Evolutionary conservation across 345 rosid genomes (phyloP).

Genomic region (Moringa oleifera): DNA sequence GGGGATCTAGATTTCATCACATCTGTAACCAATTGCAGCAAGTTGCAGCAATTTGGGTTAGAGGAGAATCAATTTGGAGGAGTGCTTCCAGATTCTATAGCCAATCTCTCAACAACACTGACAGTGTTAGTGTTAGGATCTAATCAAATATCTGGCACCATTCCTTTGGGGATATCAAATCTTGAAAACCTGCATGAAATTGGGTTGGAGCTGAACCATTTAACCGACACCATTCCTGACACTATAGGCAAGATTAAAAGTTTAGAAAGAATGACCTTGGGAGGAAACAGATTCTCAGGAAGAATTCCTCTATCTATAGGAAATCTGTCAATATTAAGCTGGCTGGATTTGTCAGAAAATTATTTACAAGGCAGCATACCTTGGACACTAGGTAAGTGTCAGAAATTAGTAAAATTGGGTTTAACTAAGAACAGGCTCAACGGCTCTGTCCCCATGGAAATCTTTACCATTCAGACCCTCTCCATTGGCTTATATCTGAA

Average conservation of each 20-base stretch:
- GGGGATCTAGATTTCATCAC: not conserved
- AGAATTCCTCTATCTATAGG: slow-evolving; percentile 12
- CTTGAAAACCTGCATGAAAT: not conserved
- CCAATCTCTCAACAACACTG: slow-evolving; percentile 5
- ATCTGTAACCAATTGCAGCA: not conserved
- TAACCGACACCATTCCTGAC: not conserved
- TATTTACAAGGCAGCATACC: slow-evolving; percentile 15
- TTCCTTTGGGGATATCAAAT: slow-evolving; percentile 1
- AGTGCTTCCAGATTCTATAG: slow-evolving; percentile 8
- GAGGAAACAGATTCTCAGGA: slow-evolving; percentile 1
- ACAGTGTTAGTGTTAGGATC: not conserved
- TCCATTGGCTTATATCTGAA: not conserved
- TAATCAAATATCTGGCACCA: slow-evolving; percentile 1
- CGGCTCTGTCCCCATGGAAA: slow-evolving; percentile 8
- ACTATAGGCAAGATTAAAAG: slow-evolving; percentile 7
- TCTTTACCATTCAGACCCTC: not conserved
- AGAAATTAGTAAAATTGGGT: not conserved
- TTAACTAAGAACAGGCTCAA: slow-evolving; percentile 7
- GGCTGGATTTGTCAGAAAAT: not conserved
- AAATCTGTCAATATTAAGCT: not conserved
- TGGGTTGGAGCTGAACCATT: not conserved
- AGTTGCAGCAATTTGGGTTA: not conserved
- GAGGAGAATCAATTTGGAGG: not conserved
- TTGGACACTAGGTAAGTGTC: slow-evolving; percentile 3
- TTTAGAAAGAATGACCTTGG: not conserved